Conservation (phyloP, 2,329 filamentous ascomycete genomes). For the Aspergillus candidus region DNA sequence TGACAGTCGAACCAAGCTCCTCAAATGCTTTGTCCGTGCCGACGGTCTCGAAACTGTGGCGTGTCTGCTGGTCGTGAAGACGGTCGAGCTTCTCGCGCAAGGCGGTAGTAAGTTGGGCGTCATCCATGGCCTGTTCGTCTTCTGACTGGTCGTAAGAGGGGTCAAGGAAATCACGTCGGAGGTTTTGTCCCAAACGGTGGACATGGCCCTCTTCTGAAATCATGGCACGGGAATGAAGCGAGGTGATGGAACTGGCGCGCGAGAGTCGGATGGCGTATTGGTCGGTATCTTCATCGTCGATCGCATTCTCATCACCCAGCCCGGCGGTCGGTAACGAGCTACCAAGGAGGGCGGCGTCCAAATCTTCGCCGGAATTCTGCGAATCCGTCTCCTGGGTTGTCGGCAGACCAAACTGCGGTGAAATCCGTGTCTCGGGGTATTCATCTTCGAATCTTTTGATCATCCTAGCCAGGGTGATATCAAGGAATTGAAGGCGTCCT, state of each 20-base stretch:
- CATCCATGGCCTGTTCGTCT: constrained; percentile 29
- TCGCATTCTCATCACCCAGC: constrained; percentile 27
- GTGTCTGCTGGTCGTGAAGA: constrained; percentile 38
- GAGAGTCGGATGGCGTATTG: constrained; percentile 46
- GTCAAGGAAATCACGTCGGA: constrained; percentile 58
- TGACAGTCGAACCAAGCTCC: constrained; percentile 40
- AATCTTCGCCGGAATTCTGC: constrained; percentile 31
- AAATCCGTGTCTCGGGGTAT: constrained; percentile 76
- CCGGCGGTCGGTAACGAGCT: constrained; percentile 16
- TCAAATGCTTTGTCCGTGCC: constrained; percentile 38
- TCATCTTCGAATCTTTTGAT: constrained; percentile 95
- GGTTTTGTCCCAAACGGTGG: constrained; percentile 61
- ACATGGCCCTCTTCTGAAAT: constrained; percentile 64
- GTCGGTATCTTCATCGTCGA: constrained; percentile 39
- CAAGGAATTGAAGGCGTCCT: constrained; percentile 78
- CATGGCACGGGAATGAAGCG: constrained; percentile 58
- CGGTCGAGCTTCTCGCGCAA: constrained; percentile 40
- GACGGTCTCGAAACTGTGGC: constrained; percentile 33
- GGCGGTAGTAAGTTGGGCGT: constrained; percentile 41
- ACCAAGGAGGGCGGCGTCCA: constrained; percentile 28
- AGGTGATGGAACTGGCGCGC: constrained; percentile 61
- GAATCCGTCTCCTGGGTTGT: constrained; percentile 24
- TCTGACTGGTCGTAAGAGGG: constrained; percentile 40
- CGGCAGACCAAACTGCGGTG: constrained; percentile 17
- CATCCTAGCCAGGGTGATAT: constrained; percentile 80